Evolutionary conservation across 2,329 filamentous ascomycete genomes (phyloP).

Genomic region (Phaeoacremonium minimum): DNA sequence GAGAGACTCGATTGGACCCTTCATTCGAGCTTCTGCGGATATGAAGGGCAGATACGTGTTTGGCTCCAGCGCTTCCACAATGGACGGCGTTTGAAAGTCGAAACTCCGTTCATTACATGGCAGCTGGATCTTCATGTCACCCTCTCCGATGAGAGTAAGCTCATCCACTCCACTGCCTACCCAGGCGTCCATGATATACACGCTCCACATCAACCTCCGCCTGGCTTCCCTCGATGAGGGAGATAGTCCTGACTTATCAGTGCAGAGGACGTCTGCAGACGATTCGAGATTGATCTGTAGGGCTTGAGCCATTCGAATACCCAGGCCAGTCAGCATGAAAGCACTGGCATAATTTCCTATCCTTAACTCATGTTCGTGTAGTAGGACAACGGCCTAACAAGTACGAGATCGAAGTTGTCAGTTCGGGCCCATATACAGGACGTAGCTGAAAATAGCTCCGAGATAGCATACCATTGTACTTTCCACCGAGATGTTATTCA

Average conservation of each 20-base stretch:
- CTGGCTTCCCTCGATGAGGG: constrained; percentile 7
- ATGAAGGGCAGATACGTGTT: constrained; percentile 7
- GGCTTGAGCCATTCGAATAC: constrained; percentile 37
- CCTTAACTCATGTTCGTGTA: constrained; percentile 11
- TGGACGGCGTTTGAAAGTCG: constrained; percentile 7
- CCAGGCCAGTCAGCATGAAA: constrained; percentile 15
- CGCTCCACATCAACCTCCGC: constrained; percentile 11
- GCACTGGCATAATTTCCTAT: constrained; percentile 9
- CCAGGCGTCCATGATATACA: constrained; percentile 12
- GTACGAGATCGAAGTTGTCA: no score
- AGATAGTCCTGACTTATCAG: constrained; percentile 1
- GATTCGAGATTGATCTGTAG: constrained; percentile 34
- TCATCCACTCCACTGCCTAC: constrained; percentile 8
- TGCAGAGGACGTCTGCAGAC: constrained; percentile 3
- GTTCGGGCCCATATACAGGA: no score
- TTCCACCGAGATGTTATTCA: constrained; percentile 7
- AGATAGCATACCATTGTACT: constrained; percentile 9
- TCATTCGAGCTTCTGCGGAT: constrained; percentile 2
- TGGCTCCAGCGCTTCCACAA: constrained; percentile 8
- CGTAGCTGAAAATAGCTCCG: background rate
- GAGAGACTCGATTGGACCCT: constrained; percentile 2
- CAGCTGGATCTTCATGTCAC: constrained; percentile 14
- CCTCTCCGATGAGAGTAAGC: constrained; percentile 8
- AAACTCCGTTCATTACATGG: constrained; percentile 15
- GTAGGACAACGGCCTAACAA: constrained; percentile 9